Evolutionary conservation across 306 rosid species (phyloP).

Genomic region (Cucumis cinereus): DNA sequence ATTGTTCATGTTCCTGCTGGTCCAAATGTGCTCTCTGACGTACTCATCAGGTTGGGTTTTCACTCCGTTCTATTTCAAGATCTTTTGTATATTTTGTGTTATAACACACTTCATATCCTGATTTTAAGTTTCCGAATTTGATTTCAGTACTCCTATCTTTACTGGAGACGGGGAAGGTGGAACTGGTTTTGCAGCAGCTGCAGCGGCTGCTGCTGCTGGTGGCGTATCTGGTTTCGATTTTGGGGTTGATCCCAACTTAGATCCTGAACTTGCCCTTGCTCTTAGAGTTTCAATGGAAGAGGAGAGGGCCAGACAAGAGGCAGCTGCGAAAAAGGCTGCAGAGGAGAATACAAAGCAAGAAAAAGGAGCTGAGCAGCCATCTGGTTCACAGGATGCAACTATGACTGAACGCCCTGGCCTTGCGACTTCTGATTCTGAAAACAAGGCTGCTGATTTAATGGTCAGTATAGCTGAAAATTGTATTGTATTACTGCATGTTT

Average conservation of each 20-base stretch:
- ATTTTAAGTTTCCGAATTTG: background rate
- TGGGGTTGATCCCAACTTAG: conserved; percentile 98
- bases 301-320: conserved; percentile 99
- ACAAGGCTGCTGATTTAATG: conserved; percentile 58
- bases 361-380: conserved; percentile 56
- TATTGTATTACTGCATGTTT: background rate
- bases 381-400: conserved; percentile 76
- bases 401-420: conserved; percentile 61
- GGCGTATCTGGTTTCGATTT: conserved; percentile 90
- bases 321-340: conserved; percentile 95
- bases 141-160: conserved; percentile 83
- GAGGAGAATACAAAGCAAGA: conserved; percentile 73
- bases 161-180: conserved; percentile 99
- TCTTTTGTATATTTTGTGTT: background rate
- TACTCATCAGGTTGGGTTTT: conserved; percentile 46
- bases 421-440: conserved; percentile 50
- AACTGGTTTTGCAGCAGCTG: conserved; percentile 86
- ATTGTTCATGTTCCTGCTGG: conserved; percentile 47
- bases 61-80: background rate
- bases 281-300: conserved; percentile 99
- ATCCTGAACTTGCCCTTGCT: conserved; percentile 98
- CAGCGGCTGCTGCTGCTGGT: conserved; percentile 86
- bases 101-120: background rate
- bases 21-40: conserved; percentile 47
- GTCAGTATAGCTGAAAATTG: conserved; percentile 12